Base-by-base conservation (phyloP, 345 rosid genomes). In the Eucalyptus melliodora region DNA sequence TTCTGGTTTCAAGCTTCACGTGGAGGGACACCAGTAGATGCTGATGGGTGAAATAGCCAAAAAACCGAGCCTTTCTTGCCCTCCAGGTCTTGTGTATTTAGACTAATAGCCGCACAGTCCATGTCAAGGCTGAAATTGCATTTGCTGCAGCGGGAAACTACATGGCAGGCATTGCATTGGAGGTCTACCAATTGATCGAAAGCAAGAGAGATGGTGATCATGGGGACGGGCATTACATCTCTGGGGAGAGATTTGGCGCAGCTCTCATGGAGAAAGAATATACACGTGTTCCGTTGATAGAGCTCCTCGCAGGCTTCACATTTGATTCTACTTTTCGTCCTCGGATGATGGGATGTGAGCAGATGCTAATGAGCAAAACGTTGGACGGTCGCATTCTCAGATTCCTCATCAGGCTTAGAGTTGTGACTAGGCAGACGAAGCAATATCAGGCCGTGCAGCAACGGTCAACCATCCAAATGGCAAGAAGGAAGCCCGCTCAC, bases 81-180 rank as follows among this genome's bases (percentile, higher is more conserved):
- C 9, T 30, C 19, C 19, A 7, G 34, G 8, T 30, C 72, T 12
- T 6, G 34, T 14, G 0, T 0, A 14, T 0, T 0, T 19, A 55
- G 37, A 30, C 9, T 30, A 4, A 30, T 4, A 65, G 72, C 37
- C 72, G 9, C 9, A 4, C 34, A 14, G 72, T 65, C 34, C 72
- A 65, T 15, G 19, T 65, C 37, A 30, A 65, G 34, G 72, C 72
- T 65, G 72, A 14, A 14, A 65, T 30, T 14, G 37, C 72, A 14
- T 7, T 65, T 1, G 19, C 72, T 30, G 72, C 37, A 65, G 37
- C 0, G 34, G 72, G 9, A 65, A 65, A 65, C 72, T 5, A 14
- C 0, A 65, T 14, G 34, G 19, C 37, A 13, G 37, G 5, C 37
- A 62, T 27, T 59, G 3, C 15, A 26, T 59, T 59, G 65, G 65